phyloP scores from a whole-genome alignment of 202 grass and related monocot genomes.

The Bolboschoenoplectus hybrid region DNA sequence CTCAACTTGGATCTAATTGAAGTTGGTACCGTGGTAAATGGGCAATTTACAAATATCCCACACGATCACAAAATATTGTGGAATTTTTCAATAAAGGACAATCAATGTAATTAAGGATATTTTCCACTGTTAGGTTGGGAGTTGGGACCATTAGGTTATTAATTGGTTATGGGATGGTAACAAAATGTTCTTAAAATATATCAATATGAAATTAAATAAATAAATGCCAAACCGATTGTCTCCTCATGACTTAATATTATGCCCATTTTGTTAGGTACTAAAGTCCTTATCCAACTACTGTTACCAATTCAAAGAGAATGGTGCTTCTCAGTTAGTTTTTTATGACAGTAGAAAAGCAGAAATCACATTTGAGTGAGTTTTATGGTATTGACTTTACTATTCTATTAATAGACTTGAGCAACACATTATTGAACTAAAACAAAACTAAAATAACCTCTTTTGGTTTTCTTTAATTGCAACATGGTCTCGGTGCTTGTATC shows the following conservation, averaged over 20 bases:
- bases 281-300: not conserved
- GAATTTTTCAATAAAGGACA: constrained; percentile 1
- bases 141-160: not conserved
- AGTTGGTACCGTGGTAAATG: not conserved
- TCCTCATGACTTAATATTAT: not conserved
- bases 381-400: not conserved
- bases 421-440: not conserved
- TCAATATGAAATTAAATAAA: constrained; percentile 9
- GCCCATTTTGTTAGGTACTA: constrained; percentile 12
- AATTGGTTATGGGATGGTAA: not conserved
- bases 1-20: not conserved
- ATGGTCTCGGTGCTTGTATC: not conserved
- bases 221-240: not conserved
- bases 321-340: not conserved
- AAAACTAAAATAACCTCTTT: not conserved
- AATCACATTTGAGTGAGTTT: not conserved
- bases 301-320: not conserved
- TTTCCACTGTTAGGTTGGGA: not conserved
- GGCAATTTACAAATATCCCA: not conserved
- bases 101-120: not conserved
- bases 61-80: not conserved
- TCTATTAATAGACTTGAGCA: not conserved
- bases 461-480: not conserved
- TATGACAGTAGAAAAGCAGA: constrained; percentile 3
- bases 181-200: not conserved